Percentiles rank a stretch among this genome's conserved stretches.
Evolutionary conservation across 108 stramenopile genomes (phyloP).

Genomic region (Nannochloropsis salina): DNA sequence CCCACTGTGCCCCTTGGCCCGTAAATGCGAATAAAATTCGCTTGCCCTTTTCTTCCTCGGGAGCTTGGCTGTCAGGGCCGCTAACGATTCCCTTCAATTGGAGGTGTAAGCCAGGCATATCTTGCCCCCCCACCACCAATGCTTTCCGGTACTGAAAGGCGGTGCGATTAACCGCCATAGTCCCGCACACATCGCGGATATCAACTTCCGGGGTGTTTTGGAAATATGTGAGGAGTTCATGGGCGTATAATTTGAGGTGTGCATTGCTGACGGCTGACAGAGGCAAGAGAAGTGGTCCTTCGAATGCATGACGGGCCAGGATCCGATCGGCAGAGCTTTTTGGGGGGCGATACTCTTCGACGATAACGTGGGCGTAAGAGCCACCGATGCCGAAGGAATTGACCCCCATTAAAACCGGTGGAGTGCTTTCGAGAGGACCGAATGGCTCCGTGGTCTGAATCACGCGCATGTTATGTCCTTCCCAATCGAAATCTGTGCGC

Average conservation of each 20-base stretch:
- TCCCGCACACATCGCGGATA: conserved; percentile 12
- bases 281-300: not conserved
- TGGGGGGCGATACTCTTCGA: conserved; percentile 12
- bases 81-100: not conserved
- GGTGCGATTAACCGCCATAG: not conserved
- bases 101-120: not conserved
- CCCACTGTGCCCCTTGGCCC: not conserved
- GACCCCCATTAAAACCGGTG: not conserved
- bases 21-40: not conserved
- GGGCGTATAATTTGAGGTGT: not conserved
- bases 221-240: not conserved
- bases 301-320: not conserved
- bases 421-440: not conserved
- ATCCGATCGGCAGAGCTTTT: not conserved
- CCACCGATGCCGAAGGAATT: conserved; percentile 20
- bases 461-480: conserved; percentile 15
- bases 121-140: not conserved
- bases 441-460: conserved; percentile 1
- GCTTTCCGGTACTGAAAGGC: conserved; percentile 12
- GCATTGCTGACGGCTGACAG: conserved; percentile 11
- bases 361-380: not conserved
- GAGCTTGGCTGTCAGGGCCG: not conserved
- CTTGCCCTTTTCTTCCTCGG: not conserved
- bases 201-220: not conserved
- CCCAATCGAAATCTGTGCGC: conserved; percentile 6